Evolutionary conservation across 345 rosid species (phyloP).

Genomic region (Nephelium lappaceum): DNA sequence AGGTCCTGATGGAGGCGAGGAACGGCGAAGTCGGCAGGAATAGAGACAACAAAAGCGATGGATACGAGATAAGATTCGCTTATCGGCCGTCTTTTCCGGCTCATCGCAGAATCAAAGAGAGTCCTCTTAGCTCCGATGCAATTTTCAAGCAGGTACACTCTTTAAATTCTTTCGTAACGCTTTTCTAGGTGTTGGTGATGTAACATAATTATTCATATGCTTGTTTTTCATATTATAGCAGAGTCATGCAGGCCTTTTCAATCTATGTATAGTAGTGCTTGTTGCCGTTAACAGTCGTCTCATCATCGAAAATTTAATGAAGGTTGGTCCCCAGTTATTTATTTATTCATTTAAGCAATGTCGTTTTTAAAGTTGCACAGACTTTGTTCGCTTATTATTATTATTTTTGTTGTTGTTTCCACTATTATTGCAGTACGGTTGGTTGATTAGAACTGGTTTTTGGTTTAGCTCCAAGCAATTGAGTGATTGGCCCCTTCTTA

Average conservation of each 20-base stretch:
- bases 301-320: slow-evolving; percentile 92
- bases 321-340: slow-evolving; percentile 46
- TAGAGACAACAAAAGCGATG: slow-evolving; percentile 35
- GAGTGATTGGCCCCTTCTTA: slow-evolving; percentile 96
- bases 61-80: slow-evolving; percentile 42
- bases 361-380: not conserved
- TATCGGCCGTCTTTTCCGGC: slow-evolving; percentile 84
- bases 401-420: not conserved
- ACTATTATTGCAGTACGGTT: slow-evolving; percentile 76
- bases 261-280: slow-evolving; percentile 95
- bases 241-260: slow-evolving; percentile 99
- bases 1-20: slow-evolving; percentile 22
- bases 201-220: not conserved
- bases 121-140: slow-evolving; percentile 88
- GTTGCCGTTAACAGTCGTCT: slow-evolving; percentile 97
- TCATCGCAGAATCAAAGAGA: slow-evolving; percentile 68
- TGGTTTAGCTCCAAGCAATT: slow-evolving; percentile 91
- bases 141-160: slow-evolving; percentile 74
- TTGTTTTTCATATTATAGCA: slow-evolving; percentile 34
- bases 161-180: not conserved
- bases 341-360: not conserved
- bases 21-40: slow-evolving; percentile 22
- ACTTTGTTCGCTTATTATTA: not conserved
- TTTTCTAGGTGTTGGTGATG: not conserved
- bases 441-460: slow-evolving; percentile 85